Percentiles rank a stretch among this genome's conserved stretches.
phyloP scores from a whole-genome alignment of 495 filamentous ascomycete species.

The Aspergillus panamensis region DNA sequence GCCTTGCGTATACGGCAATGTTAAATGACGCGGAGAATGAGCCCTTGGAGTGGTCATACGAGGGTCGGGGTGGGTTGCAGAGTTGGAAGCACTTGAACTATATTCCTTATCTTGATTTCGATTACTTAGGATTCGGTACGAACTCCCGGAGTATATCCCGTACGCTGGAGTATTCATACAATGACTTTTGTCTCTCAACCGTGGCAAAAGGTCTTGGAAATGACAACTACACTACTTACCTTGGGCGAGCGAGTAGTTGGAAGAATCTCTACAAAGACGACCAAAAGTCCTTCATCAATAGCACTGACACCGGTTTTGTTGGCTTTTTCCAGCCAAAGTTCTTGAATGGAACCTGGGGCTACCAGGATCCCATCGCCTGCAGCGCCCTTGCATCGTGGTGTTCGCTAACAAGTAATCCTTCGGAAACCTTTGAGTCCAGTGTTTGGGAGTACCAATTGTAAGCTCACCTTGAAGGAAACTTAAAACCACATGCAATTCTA shows the following conservation, averaged over 20 bases:
- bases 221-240: constrained; percentile 56
- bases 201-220: constrained; percentile 51
- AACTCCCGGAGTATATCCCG: constrained; percentile 65
- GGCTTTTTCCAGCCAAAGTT: constrained; percentile 68
- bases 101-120: constrained; percentile 66
- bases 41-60: constrained; percentile 63
- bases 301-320: constrained; percentile 46
- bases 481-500: not conserved
- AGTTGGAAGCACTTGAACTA: constrained; percentile 67
- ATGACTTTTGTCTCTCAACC: constrained; percentile 63
- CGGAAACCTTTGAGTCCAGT: constrained; percentile 60
- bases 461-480: not conserved
- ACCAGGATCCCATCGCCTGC: constrained; percentile 26
- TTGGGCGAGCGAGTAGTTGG: constrained; percentile 60
- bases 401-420: constrained; percentile 54
- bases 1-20: constrained; percentile 63
- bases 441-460: constrained; percentile 72
- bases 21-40: constrained; percentile 62
- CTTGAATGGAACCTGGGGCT: constrained; percentile 54
- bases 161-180: constrained; percentile 66
- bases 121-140: constrained; percentile 67
- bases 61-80: constrained; percentile 66
- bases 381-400: constrained; percentile 22
- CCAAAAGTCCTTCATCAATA: constrained; percentile 43
- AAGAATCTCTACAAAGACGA: constrained; percentile 62